Evolutionary conservation across 176 grass and related monocot species (phyloP).

Genomic region (Echinochloa phyllopogon): DNA sequence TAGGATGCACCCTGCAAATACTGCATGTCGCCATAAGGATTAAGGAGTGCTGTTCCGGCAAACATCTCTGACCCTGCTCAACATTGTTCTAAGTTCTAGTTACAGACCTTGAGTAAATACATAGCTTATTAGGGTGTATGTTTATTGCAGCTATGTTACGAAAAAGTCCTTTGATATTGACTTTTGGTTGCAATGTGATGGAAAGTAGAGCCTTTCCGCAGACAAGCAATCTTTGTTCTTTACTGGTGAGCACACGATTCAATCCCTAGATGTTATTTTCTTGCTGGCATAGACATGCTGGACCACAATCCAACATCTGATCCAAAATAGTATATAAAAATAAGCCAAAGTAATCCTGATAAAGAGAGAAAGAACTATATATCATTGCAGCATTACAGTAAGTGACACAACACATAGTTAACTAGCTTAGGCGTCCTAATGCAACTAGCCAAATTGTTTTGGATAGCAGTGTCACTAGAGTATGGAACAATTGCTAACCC

Average conservation of each 20-base stretch:
- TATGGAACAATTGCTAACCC: not conserved
- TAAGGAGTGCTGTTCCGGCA: not conserved
- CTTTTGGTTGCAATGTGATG: not conserved
- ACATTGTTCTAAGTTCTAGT: not conserved
- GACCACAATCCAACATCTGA: not conserved
- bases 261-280: not conserved
- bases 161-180: not conserved
- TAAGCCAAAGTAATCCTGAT: not conserved
- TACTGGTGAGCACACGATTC: not conserved
- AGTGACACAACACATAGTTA: too few relatives aligned
- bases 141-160: not conserved
- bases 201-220: not conserved
- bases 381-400: too few relatives aligned
- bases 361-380: too few relatives aligned
- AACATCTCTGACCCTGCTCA: not conserved
- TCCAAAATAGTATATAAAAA: not conserved
- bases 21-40: not conserved
- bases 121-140: not conserved
- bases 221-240: not conserved
- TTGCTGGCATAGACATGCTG: not conserved
- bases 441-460: too few relatives aligned
- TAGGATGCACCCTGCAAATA: not conserved
- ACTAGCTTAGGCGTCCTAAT: too few relatives aligned
- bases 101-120: not conserved
- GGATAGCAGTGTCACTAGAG: too few relatives aligned